Evolutionary conservation across 306 rosid genomes (phyloP), one percentile per base, ranked within the genome.

Genomic region (Vachellia pachyceras): DNA sequence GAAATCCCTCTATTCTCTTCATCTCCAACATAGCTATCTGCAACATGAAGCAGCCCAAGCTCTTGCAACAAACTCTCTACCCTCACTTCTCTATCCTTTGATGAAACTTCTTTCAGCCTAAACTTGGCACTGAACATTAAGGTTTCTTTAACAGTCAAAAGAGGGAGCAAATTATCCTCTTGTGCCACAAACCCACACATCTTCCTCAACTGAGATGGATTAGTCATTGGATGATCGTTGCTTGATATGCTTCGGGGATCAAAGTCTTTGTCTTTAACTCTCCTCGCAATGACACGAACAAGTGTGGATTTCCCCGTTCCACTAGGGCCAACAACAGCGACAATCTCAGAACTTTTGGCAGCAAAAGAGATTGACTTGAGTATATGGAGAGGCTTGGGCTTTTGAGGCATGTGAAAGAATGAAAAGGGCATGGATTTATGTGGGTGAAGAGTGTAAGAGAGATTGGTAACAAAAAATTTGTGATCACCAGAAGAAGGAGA

Each of bases 241-340:
- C 91, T 82, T 17, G 87, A 85, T 41, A 95, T 81, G n/a, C 81
- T 81, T 52, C 84, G 79, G 0, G 95, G 84, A 69, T 90, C 84
- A 12, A 93, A 91, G 4, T 90, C 82, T 57, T 52, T 80, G 3
- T 81, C 85, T 42, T 88, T 75, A 1, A 89, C 86, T 76, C 99
- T 65, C 5, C 99, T 95, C 0, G 97, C 84, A 4, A 92, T 76
- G 63, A 93, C 80, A 41, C 87, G 78, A 35, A 93, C 89, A 72
- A 95, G 92, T 9, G 97, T 91, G 22, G 99, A 93, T 77, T 95
- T 95, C 7, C 99, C 97, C 0, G 99, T 91, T 73, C 99, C 97
- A 69, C 99, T 93, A 9, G 97, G 97, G 36, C 99, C 99, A 79
- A 91, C 95, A 44, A 93, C 76, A 44, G 92, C 97, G 54, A 93